Base-by-base conservation (phyloP, 2,329 filamentous ascomycete species). In the Aspergillus jensenii region DNA sequence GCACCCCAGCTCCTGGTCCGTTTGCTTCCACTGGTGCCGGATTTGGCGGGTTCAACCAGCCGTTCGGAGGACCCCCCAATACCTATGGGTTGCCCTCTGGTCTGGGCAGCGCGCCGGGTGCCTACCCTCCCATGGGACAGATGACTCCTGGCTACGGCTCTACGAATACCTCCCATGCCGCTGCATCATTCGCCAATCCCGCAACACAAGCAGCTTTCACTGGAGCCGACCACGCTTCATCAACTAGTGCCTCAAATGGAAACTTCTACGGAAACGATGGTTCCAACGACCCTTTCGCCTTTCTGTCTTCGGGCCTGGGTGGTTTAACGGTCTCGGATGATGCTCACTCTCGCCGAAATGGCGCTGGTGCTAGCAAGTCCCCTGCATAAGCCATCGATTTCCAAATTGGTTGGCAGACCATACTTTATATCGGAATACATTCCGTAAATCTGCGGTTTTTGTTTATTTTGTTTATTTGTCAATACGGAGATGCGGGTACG, bases 121-220 rank as follows among this genome's bases (percentile, higher is more conserved):
- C 87, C 2, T 97, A 96, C 70, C 89, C 90, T 52, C 82, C 90
- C 6, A 79, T 79, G 76, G 75, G 75, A 44, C 75, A 78, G 65
- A 85, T 97, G 77, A 90, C 91, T 74, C 90, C 89, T 39, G 90
- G 92, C 68, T 96, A 87, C 67, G 87, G 87, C 58, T 88, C 90
- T 44, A 87, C 87, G 55, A 89, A 88, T 40, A 87, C 88, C 52
- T 88, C 91, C 66, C 91, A 95, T 76, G 90, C 90, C 23, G 90
- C 90, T 43, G 90, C 91, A 12, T 89, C 89, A 5, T 98, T 99
- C 70, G 93, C 96, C 72, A 96, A 92, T 80, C 90, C 93, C 62
- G 90, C 91, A 62, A 91, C 93, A 15, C 93, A 98, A 79, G 92
- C 92, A 60, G 93, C 95, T 25, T 99, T 99, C 81, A 90, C 91